These are phyloP conservation scores for Ogataea henricii DNA, from an alignment of 805 yeast genomes.

Conservation along the genomic window DNA sequence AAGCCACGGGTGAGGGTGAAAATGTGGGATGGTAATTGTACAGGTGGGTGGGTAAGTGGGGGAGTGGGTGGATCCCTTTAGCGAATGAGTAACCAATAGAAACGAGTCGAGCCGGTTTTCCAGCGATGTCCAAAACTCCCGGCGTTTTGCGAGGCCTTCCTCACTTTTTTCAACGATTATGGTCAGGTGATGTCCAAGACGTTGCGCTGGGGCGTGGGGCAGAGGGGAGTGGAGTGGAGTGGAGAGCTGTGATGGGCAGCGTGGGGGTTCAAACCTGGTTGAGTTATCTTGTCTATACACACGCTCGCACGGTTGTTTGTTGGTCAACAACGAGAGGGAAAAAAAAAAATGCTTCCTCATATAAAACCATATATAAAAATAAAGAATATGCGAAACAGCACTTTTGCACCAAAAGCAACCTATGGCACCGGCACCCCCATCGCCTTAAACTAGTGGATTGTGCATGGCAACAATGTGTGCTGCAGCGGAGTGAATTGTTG, in stretches of 20 bases:
- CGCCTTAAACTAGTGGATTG: background rate
- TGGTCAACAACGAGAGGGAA: background rate
- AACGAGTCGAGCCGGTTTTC: too few species aligned
- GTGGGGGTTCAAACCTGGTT: too few species aligned
- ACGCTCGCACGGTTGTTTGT: background rate
- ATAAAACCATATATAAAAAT: constrained; percentile 1
- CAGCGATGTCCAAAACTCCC: too few species aligned
- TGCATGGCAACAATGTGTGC: background rate
- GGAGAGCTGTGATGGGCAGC: too few species aligned
- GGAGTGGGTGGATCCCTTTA: too few species aligned
- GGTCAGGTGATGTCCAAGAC: too few species aligned
- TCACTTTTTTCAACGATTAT: background rate
- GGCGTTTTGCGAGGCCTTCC: background rate
- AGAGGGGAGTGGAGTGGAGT: too few species aligned
- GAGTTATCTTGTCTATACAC: background rate
- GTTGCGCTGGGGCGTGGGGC: too few species aligned
- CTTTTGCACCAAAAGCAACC: constrained; percentile 3
- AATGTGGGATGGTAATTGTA: background rate
- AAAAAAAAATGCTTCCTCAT: background rate
- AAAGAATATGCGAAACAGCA: constrained; percentile 7
- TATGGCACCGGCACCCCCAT: constrained; percentile 3
- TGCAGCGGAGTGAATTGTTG: background rate
- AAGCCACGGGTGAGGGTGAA: background rate
- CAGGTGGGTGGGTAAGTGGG: background rate
- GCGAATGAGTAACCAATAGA: background rate